Conservation (phyloP, 176 grass and related monocot genomes). For the Panicum miliaceum region DNA sequence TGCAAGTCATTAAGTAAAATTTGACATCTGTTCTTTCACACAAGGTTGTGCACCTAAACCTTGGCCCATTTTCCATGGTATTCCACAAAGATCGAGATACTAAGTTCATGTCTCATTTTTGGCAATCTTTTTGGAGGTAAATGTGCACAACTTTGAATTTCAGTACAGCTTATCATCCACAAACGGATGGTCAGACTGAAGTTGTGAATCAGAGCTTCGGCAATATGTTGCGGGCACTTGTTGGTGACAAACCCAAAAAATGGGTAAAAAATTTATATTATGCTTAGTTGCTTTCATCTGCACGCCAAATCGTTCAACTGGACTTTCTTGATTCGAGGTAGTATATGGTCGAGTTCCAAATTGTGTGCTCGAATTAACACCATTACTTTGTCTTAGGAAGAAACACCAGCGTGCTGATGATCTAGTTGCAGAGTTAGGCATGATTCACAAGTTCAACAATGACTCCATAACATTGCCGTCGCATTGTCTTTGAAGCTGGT, state of each 20-base stretch:
- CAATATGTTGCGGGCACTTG: conserved; percentile 5
- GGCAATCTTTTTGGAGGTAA: not conserved
- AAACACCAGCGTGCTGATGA: not conserved
- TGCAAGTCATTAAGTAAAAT: not conserved
- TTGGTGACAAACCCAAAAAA: conserved; percentile 26
- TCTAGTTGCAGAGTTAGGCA: not conserved
- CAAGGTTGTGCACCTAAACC: not conserved
- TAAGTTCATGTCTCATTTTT: conserved; percentile 26
- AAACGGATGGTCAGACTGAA: not conserved
- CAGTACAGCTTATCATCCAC: not conserved
- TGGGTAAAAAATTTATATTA: not conserved
- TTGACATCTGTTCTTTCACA: not conserved
- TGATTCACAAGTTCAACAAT: not conserved
- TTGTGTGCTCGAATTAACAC: not conserved
- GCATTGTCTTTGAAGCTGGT: not conserved
- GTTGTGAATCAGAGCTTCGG: not conserved
- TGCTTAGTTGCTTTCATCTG: not conserved
- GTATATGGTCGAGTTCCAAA: not conserved
- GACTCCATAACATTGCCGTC: not conserved
- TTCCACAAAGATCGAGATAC: not conserved
- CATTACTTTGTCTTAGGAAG: not conserved
- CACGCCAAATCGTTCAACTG: not conserved
- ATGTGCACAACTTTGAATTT: conserved; percentile 17
- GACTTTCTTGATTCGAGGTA: conserved; percentile 10
- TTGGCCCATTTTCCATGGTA: not conserved